Evolutionary conservation across 208 protist species (phyloP), one percentile per base, ranked within the genome.

Genomic region (Lotmaria passim): DNA sequence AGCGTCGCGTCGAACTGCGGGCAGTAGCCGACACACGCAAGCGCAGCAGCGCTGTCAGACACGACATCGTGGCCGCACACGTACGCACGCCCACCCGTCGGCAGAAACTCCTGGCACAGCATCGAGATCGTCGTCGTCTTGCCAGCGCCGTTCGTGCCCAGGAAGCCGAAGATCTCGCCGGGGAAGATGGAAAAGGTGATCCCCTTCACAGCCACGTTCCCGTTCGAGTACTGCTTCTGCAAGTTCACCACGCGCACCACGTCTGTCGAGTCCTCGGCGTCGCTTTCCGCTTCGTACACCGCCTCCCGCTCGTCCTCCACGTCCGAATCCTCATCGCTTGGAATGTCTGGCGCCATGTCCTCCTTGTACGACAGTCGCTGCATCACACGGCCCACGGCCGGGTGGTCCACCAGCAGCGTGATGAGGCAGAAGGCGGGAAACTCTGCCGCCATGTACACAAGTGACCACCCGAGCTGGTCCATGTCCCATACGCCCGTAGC

Each of bases 1-100:
- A 96, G 87, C 5, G 91, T 72, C 26, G 98, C 86, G 75, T 98
- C 96, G 78, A 98, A 98, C 76, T 99, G 97, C 38, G 97, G 96
- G 76, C 97, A 99, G 50, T 98, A 96, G 38, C 98, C 98, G 55
- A 98, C 79, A 65, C 81, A 86, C n/a, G n/a, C 36, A 39, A 39
- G 36, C 36, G 52, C 52, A 26, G 52, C 28, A 0, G 52, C 28
- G 31, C 52, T 36, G 28, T 58, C 31, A 4, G 24, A 17, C 31
- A 58, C 52, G 48, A 90, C 79, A 69, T 91, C 68, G 46, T 87
- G 78, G 2, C 85, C 85, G 51, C 78, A 78, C 0, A 93, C 68
- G 23, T 73, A 78, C 0, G 79, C 89, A 0, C 30, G 28, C 17
- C 93, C 93, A 68, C 75, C 79, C 3, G 90, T 94, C 3, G 90